A percentile compares a stretch with the other conserved stretches of the same genome.
Conservation (phyloP, 805 yeast genomes). For the Geotrichum ghanense region DNA sequence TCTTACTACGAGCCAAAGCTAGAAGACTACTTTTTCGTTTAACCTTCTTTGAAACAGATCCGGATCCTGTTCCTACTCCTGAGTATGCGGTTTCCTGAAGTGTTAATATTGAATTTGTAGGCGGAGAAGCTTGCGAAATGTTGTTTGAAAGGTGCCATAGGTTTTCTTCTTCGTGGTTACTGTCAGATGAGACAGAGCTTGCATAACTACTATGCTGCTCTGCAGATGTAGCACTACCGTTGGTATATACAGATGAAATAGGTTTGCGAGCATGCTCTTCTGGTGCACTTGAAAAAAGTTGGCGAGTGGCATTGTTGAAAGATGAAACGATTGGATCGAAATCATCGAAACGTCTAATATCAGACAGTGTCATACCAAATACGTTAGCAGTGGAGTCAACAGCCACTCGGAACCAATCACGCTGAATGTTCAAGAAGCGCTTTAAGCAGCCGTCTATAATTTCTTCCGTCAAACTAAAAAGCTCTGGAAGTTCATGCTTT, state of each 20-base stretch:
- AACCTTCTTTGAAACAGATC: not conserved
- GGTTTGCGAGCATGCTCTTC: not conserved
- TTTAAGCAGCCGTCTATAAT: conserved; percentile 10
- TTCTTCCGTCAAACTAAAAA: conserved; percentile 11
- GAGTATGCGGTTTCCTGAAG: no score
- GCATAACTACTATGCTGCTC: not conserved
- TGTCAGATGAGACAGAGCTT: not conserved
- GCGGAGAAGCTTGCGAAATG: no score
- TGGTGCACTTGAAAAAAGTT: not conserved
- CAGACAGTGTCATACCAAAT: not conserved
- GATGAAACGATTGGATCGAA: not conserved
- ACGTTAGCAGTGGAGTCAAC: conserved; percentile 8
- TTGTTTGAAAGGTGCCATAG: no score
- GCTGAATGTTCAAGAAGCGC: conserved; percentile 11
- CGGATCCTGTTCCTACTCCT: not conserved
- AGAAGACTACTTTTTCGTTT: not conserved
- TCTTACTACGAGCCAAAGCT: not conserved
- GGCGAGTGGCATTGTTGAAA: not conserved
- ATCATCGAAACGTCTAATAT: not conserved
- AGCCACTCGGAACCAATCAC: conserved; percentile 15
- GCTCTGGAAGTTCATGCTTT: conserved; percentile 16
- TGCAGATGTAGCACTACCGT: not conserved
- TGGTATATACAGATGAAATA: conserved; percentile 1
- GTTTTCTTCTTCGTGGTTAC: not conserved
- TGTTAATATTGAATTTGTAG: not conserved